A percentile compares a stretch with the other conserved stretches of the same genome.
phyloP scores from a whole-genome alignment of 2,329 filamentous ascomycete genomes.

The Fusarium sp. region DNA sequence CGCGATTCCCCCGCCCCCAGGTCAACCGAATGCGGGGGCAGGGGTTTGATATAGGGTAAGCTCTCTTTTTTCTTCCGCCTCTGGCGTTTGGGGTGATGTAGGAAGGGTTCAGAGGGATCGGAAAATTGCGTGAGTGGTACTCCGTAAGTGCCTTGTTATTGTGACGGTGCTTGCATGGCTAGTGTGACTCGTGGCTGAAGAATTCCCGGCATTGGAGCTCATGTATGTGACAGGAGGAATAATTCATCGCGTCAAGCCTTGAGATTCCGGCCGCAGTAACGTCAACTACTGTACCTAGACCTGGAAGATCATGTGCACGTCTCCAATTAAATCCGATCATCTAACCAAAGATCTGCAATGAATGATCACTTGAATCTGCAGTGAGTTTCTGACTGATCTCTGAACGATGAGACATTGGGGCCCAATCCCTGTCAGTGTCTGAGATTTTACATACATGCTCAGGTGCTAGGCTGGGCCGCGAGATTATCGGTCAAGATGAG shows the following conservation, averaged over 20 bases:
- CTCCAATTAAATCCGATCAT: too few relatives aligned
- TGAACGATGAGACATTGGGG: background rate
- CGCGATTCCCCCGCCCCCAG: conserved; percentile 28
- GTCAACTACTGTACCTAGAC: background rate
- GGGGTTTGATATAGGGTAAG: conserved; percentile 7
- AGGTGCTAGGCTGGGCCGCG: background rate
- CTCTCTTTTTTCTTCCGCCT: background rate
- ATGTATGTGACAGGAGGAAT: background rate
- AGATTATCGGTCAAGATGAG: background rate
- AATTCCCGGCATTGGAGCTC: background rate
- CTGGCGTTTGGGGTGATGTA: background rate
- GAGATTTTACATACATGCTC: background rate
- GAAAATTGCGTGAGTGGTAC: background rate
- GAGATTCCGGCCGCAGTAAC: too few relatives aligned
- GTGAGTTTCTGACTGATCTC: background rate
- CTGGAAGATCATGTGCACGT: background rate
- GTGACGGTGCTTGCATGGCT: background rate
- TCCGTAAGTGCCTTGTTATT: background rate
- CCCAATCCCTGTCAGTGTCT: background rate
- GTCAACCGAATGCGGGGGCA: conserved; percentile 24
- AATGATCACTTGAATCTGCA: background rate
- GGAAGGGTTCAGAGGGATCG: background rate
- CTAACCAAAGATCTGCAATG: background rate
- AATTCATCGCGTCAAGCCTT: background rate
- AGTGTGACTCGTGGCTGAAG: background rate